These are phyloP conservation scores for Crocinoboletus sp. DNA, from an alignment of 1,284 basidiomycete genomes.

Conservation along the genomic window DNA sequence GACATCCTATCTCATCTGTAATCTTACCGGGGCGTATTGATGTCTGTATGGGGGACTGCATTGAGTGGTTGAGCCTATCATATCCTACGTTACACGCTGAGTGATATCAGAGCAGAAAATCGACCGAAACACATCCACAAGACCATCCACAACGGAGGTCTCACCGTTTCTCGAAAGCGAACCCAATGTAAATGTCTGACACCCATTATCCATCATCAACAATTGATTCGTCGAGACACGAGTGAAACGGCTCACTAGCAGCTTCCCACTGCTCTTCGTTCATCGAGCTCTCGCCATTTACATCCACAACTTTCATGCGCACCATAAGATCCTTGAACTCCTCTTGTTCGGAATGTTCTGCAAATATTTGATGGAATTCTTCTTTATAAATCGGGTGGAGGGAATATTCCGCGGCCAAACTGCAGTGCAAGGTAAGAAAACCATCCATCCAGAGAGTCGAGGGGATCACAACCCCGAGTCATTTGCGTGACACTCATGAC, in stretches of 20 bases:
- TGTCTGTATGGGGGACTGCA: conserved; percentile 6
- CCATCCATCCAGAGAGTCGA: neutral
- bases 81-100: conserved; percentile 4
- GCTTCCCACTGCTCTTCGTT: conserved; percentile 95
- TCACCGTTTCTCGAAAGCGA: conserved; percentile 72
- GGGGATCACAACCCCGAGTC: neutral
- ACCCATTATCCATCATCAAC: conserved; percentile 1
- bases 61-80: neutral
- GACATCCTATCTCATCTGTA: conserved; percentile 26
- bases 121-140: conserved; percentile 1
- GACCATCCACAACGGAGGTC: neutral
- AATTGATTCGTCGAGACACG: neutral
- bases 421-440: conserved; percentile 32
- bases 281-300: conserved; percentile 84
- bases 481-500: neutral
- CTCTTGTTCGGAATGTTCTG: conserved; percentile 67
- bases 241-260: conserved; percentile 65
- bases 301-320: conserved; percentile 86
- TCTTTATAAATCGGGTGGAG: conserved; percentile 76
- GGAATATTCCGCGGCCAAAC: conserved; percentile 81
- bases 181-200: conserved; percentile 79
- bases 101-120: conserved; percentile 3
- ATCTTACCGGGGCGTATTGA: conserved; percentile 25
- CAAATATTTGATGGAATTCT: conserved; percentile 86
- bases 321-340: conserved; percentile 79